phyloP scores from a whole-genome alignment of 2,329 filamentous ascomycete genomes.

The Diaporthe destruens region DNA sequence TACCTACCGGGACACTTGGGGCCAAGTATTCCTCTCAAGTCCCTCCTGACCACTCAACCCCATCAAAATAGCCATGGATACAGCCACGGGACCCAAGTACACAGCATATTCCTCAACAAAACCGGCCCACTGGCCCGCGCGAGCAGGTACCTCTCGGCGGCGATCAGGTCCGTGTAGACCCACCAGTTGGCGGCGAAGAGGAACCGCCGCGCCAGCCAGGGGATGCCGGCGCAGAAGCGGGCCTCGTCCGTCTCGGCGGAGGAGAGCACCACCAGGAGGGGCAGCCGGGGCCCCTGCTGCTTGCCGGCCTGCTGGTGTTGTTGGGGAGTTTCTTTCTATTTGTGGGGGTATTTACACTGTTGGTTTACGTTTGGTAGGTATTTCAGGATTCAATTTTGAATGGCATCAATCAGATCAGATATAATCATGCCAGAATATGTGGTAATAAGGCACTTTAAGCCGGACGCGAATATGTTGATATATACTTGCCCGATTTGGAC shows the following conservation, averaged over 20 bases:
- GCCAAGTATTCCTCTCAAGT: neutral
- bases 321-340: neutral
- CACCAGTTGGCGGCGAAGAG: conserved; percentile 22
- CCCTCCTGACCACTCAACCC: neutral
- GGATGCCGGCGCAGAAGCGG: conserved; percentile 11
- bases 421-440: neutral
- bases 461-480: neutral
- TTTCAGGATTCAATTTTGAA: neutral
- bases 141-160: conserved; percentile 16
- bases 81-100: conserved; percentile 12
- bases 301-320: conserved; percentile 17
- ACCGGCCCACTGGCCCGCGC: neutral
- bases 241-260: conserved; percentile 33
- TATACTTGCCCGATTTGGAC: neutral
- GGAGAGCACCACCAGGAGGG: conserved; percentile 29
- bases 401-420: too few relatives aligned
- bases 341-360: neutral
- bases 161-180: conserved; percentile 31
- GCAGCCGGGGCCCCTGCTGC: neutral
- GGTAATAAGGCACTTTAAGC: neutral
- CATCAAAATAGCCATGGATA: conserved; percentile 11
- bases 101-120: conserved; percentile 7
- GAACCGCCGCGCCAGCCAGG: conserved; percentile 1
- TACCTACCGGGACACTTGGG: neutral
- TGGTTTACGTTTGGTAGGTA: neutral